Conservation (phyloP, 2,329 filamentous ascomycete genomes). For the Triangularia setosa region DNA sequence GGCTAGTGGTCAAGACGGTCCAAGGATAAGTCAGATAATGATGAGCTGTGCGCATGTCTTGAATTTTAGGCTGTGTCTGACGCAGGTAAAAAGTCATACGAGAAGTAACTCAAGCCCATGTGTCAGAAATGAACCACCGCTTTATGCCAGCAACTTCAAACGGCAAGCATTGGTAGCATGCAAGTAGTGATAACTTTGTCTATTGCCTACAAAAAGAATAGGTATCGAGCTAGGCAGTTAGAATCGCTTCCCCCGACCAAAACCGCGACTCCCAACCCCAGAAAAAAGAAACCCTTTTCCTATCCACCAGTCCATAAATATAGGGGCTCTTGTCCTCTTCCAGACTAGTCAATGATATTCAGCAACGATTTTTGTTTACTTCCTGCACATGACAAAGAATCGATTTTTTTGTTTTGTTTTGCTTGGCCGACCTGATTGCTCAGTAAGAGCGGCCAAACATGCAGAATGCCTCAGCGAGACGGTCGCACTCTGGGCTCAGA, state of each 20-base stretch:
- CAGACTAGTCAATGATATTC: neutral
- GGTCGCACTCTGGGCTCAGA: slow-evolving; percentile 79
- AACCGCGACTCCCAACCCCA: neutral
- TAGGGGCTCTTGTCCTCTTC: neutral
- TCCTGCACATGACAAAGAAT: neutral
- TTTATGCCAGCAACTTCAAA: no score
- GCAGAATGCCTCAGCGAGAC: slow-evolving; percentile 77
- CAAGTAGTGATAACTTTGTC: neutral
- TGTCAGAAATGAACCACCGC: no score
- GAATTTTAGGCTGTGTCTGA: no score
- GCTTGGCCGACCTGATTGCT: neutral
- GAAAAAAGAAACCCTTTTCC: neutral
- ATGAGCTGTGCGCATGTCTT: no score
- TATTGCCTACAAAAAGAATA: neutral
- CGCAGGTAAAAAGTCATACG: no score
- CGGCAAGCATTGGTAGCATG: no score
- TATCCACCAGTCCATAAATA: neutral
- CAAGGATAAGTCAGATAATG: no score
- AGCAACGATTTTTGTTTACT: neutral
- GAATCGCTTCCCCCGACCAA: neutral
- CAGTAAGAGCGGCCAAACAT: slow-evolving; percentile 80
- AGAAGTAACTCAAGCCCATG: no score
- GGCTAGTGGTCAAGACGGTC: no score
- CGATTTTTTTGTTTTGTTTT: neutral
- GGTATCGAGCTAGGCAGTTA: neutral